Evolutionary conservation across 2,329 filamentous ascomycete species (phyloP).

Genomic region (Ascochyta pisi): DNA sequence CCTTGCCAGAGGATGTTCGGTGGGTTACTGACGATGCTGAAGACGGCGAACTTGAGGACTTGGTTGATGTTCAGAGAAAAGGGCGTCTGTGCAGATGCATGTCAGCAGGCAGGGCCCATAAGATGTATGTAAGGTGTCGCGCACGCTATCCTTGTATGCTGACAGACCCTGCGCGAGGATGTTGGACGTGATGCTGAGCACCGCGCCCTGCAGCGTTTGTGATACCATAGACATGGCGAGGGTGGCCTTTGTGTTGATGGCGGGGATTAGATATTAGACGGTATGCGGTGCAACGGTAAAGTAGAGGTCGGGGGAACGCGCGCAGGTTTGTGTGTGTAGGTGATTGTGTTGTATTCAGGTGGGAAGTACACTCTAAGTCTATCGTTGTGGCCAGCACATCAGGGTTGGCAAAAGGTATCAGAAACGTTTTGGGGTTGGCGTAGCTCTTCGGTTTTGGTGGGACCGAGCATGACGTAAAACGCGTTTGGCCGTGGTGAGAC

Average conservation of each 20-base stretch:
- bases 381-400: conserved; percentile 20
- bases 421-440: conserved; percentile 20
- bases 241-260: conserved; percentile 1
- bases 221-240: conserved; percentile 43
- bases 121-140: neutral
- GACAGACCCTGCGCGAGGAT: conserved; percentile 74
- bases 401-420: conserved; percentile 17
- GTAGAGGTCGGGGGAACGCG: neutral
- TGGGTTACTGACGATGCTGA: conserved; percentile 74
- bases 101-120: conserved; percentile 10
- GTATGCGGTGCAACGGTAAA: neutral
- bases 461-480: conserved; percentile 9
- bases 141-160: conserved; percentile 66
- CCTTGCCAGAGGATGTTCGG: conserved; percentile 89
- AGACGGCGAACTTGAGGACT: conserved; percentile 79
- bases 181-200: conserved; percentile 72
- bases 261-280: neutral
- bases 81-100: conserved; percentile 55
- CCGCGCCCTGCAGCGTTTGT: conserved; percentile 65
- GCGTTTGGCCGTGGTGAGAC: no score
- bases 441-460: conserved; percentile 11
- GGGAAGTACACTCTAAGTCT: neutral
- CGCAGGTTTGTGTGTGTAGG: neutral
- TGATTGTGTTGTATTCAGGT: neutral
- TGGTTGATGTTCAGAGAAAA: conserved; percentile 70